Percentiles rank a stretch among this genome's conserved stretches.
phyloP scores from a whole-genome alignment of 208 protist species.

The Wallacemonas sp. region DNA sequence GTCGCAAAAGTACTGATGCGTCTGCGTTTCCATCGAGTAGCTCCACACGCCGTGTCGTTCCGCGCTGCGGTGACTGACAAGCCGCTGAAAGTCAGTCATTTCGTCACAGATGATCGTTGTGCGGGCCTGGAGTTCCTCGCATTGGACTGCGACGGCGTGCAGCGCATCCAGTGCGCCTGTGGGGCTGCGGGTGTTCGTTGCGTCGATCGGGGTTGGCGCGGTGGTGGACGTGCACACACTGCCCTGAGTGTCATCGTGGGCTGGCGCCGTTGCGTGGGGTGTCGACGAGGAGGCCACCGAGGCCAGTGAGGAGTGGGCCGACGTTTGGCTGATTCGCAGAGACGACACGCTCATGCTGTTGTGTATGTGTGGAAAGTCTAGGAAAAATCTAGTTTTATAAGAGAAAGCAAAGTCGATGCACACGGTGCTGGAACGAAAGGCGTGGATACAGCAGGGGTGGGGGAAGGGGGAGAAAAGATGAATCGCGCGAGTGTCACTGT shows the following conservation, averaged over 20 bases:
- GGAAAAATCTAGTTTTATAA: too few species aligned
- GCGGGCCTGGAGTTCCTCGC: slow-evolving; percentile 56
- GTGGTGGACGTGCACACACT: neutral
- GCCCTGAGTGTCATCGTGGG: neutral
- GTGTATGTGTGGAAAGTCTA: too few species aligned
- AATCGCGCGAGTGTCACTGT: too few species aligned
- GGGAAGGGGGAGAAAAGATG: neutral
- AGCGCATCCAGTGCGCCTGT: too few species aligned
- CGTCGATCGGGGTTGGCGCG: neutral
- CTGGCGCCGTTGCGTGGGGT: too few species aligned
- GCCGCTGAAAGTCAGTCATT: slow-evolving; percentile 68
- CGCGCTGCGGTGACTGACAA: slow-evolving; percentile 49
- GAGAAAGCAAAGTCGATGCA: too few species aligned
- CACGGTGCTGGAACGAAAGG: too few species aligned
- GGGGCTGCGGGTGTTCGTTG: too few species aligned
- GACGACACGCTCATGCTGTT: neutral
- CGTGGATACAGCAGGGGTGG: neutral
- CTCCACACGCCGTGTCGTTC: slow-evolving; percentile 49
- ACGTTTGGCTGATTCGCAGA: neutral
- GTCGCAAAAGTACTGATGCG: slow-evolving; percentile 7
- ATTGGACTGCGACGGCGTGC: slow-evolving; percentile 27
- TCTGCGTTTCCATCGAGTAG: slow-evolving; percentile 20
- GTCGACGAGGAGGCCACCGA: too few species aligned
- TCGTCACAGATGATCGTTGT: slow-evolving; percentile 66
- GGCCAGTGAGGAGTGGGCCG: too few species aligned